These are phyloP conservation scores for Pseudogymnoascus sp. DNA, from an alignment of 2,329 filamentous ascomycete species.

Conservation along the genomic window DNA sequence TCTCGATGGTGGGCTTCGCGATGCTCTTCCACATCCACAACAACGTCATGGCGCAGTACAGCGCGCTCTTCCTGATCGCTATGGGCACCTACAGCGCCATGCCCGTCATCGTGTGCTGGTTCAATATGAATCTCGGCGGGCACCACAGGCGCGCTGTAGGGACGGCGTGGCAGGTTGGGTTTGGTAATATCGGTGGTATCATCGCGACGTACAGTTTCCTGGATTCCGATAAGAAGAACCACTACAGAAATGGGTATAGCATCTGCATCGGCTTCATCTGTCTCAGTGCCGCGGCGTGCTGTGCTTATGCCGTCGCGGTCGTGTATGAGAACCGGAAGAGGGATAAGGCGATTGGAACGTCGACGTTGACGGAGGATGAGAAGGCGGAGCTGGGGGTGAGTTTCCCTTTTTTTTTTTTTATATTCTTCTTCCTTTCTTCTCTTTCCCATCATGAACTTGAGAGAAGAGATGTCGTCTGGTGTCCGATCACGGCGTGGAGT, in stretches of 20 bases:
- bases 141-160: constrained; percentile 64
- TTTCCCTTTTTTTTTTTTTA: constrained; percentile 8
- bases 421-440: neutral
- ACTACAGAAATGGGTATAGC: constrained; percentile 63
- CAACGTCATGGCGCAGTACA: constrained; percentile 61
- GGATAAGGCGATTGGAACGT: constrained; percentile 36
- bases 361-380: constrained; percentile 50
- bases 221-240: constrained; percentile 49
- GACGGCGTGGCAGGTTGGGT: constrained; percentile 68
- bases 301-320: constrained; percentile 51
- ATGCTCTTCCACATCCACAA: constrained; percentile 66
- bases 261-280: constrained; percentile 69
- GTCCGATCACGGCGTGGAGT: neutral
- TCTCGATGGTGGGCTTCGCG: constrained; percentile 65
- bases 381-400: constrained; percentile 40
- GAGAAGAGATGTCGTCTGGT: neutral
- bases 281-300: constrained; percentile 54
- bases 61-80: constrained; percentile 71
- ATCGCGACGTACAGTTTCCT: constrained; percentile 66
- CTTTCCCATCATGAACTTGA: neutral
- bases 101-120: constrained; percentile 80
- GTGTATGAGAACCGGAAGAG: constrained; percentile 51
- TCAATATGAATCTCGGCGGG: constrained; percentile 68
- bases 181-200: constrained; percentile 73
- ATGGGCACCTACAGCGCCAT: constrained; percentile 79